A percentile compares a stretch with the other conserved stretches of the same genome.
Evolutionary conservation across 192 early-diverging fungal species (phyloP).

Genomic region (Coemansia sp.): DNA sequence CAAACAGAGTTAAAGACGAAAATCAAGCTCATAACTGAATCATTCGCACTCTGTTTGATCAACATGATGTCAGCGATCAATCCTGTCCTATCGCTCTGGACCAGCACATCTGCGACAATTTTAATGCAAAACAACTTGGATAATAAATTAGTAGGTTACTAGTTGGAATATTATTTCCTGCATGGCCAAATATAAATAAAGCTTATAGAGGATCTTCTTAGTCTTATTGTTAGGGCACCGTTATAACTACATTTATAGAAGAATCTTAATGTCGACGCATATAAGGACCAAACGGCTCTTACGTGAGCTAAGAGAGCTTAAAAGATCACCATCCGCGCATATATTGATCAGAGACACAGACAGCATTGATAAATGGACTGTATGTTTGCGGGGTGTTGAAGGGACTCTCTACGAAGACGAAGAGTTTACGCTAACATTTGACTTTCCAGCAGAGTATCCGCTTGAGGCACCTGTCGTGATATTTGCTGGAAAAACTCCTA

Average conservation of each 20-base stretch:
- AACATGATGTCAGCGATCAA: background rate
- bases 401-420: constrained; percentile 65
- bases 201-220: background rate
- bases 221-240: background rate
- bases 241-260: background rate
- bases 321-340: constrained; percentile 15
- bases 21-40: background rate
- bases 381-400: constrained; percentile 62
- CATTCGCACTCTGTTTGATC: background rate
- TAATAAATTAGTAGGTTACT: background rate
- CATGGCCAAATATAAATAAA: background rate
- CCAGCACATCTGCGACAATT: background rate
- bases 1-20: background rate
- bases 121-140: background rate
- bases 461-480: constrained; percentile 71
- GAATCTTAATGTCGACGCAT: constrained; percentile 11
- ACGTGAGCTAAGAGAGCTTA: constrained; percentile 44
- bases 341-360: constrained; percentile 34
- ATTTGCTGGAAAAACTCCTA: constrained; percentile 61
- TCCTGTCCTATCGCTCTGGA: background rate
- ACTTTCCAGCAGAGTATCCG: constrained; percentile 72
- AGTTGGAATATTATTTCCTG: background rate
- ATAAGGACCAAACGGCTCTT: constrained; percentile 43
- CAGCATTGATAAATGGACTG: constrained; percentile 61
- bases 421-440: constrained; percentile 60